phyloP scores from a whole-genome alignment of 2,329 filamentous ascomycete genomes.

The Karstenula rhodostoma region DNA sequence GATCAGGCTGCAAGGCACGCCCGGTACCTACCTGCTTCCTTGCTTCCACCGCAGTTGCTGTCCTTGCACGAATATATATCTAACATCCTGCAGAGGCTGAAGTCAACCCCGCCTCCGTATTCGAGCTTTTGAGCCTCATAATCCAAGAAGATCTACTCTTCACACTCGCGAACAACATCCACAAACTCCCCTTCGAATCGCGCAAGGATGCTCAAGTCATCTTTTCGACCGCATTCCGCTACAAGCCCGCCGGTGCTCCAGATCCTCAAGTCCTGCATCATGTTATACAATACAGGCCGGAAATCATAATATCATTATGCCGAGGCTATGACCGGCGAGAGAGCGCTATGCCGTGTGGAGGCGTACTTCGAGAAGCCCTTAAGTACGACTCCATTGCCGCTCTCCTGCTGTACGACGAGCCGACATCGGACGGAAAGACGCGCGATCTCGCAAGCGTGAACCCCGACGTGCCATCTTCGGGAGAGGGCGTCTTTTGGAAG shows the following conservation, averaged over 20 bases:
- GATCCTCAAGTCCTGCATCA: slow-evolving; percentile 89
- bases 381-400: slow-evolving; percentile 92
- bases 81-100: slow-evolving; percentile 74
- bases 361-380: slow-evolving; percentile 85
- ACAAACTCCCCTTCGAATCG: slow-evolving; percentile 90
- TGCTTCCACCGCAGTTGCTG: slow-evolving; percentile 8
- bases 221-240: slow-evolving; percentile 93
- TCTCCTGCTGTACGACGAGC: slow-evolving; percentile 92
- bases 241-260: slow-evolving; percentile 74
- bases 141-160: slow-evolving; percentile 91
- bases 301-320: slow-evolving; percentile 87
- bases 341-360: slow-evolving; percentile 89
- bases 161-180: slow-evolving; percentile 81
- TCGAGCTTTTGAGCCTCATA: slow-evolving; percentile 82
- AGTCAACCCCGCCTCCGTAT: slow-evolving; percentile 84
- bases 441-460: slow-evolving; percentile 81
- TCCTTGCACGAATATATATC: slow-evolving; percentile 1
- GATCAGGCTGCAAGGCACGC: slow-evolving; percentile 88
- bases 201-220: slow-evolving; percentile 96
- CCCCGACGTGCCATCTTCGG: slow-evolving; percentile 75
- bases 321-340: slow-evolving; percentile 89
- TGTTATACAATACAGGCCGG: slow-evolving; percentile 84
- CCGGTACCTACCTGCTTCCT: slow-evolving; percentile 65
- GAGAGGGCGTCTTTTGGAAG: slow-evolving; percentile 90
- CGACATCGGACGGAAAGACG: slow-evolving; percentile 73